phyloP scores from a whole-genome alignment of 139 green algal species.

The Chlamydomonas sp. region DNA sequence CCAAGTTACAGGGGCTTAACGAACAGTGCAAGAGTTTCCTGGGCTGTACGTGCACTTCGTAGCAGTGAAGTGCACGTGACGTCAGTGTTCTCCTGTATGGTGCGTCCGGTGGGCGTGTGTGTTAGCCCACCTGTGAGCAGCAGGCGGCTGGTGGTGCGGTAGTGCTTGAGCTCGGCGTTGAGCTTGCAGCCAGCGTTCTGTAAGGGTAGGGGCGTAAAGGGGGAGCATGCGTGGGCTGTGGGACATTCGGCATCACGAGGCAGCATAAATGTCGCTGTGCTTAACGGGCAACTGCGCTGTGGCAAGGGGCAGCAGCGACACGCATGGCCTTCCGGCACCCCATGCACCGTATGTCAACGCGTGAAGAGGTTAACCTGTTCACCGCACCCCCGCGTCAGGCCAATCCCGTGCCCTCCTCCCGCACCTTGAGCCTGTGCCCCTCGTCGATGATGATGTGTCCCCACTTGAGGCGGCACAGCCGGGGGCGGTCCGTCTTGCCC shows the following conservation, averaged over 20 bases:
- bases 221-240: slow-evolving; percentile 48
- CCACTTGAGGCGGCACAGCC: slow-evolving; percentile 35
- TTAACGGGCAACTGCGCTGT: not conserved
- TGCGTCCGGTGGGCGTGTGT: too few relatives aligned
- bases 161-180: slow-evolving; percentile 55
- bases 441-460: slow-evolving; percentile 93
- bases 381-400: not conserved
- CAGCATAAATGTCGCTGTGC: too few relatives aligned
- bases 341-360: too few relatives aligned
- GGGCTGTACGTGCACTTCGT: too few relatives aligned
- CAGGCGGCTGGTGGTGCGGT: slow-evolving; percentile 39
- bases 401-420: slow-evolving; percentile 73
- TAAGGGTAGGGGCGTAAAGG: slow-evolving; percentile 12
- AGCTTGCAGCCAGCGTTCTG: slow-evolving; percentile 83
- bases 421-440: slow-evolving; percentile 94
- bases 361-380: slow-evolving; percentile 19
- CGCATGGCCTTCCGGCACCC: too few relatives aligned
- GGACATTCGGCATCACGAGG: slow-evolving; percentile 27
- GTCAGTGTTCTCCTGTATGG: too few relatives aligned
- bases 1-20: too few relatives aligned
- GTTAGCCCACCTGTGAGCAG: slow-evolving; percentile 76
- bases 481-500: slow-evolving; percentile 74
- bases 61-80: too few relatives aligned
- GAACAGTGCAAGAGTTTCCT: too few relatives aligned
- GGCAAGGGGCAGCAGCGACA: slow-evolving; percentile 49